Evolutionary conservation across 306 rosid species (phyloP).

Genomic region (Cicer chorassanicum): DNA sequence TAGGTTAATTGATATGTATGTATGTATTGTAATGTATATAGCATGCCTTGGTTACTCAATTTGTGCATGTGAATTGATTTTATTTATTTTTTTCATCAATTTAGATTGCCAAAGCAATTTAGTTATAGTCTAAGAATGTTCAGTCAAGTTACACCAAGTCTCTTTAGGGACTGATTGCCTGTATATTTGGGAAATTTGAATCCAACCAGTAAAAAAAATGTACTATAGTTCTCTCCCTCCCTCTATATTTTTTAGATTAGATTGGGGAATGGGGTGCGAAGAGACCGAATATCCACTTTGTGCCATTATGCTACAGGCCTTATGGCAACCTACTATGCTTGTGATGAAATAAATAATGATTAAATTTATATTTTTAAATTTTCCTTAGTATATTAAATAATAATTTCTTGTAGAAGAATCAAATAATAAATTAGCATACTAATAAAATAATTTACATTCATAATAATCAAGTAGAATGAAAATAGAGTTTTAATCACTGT

Average conservation of each 20-base stretch:
- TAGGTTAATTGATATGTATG: conserved; percentile 11
- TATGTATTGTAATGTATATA: conserved; percentile 8
- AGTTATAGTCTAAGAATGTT: not conserved
- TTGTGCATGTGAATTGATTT: conserved; percentile 6
- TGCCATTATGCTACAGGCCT: no score
- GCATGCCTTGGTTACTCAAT: conserved; percentile 22
- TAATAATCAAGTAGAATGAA: no score
- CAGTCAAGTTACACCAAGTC: not conserved
- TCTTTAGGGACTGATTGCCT: not conserved
- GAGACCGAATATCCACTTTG: no score
- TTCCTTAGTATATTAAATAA: no score
- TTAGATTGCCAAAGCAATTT: conserved; percentile 24
- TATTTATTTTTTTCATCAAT: not conserved
- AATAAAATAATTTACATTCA: no score
- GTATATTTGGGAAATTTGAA: not conserved
- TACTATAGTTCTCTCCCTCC: not conserved
- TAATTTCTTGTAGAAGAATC: no score
- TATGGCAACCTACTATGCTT: no score
- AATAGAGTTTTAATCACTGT: no score
- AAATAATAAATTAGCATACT: no score
- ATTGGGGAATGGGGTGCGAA: no score
- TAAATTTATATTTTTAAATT: no score
- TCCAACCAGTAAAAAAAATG: not conserved
- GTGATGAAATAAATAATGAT: no score
- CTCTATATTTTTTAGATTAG: not conserved